phyloP scores from a whole-genome alignment of 75 land plant genomes.

The Pseudotsuga menziesii region DNA sequence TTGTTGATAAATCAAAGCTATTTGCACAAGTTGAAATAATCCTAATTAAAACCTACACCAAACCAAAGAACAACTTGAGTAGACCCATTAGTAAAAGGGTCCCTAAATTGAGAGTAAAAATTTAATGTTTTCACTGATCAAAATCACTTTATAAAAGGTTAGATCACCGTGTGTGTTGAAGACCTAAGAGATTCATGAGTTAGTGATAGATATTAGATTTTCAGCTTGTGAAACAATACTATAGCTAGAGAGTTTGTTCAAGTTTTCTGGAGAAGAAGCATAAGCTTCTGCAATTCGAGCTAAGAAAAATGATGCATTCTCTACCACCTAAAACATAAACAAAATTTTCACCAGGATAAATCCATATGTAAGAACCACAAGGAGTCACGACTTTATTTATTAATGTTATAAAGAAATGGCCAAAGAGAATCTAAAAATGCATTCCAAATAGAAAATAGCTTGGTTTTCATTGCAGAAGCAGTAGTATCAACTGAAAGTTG shows the following conservation, averaged over 20 bases:
- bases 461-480: conserved; percentile 31
- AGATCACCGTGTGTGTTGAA: conserved; percentile 33
- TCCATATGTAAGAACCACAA: not conserved
- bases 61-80: too few relatives aligned
- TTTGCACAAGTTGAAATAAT: too few relatives aligned
- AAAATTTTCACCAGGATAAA: not conserved
- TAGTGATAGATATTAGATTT: conserved; percentile 30
- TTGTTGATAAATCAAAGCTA: too few relatives aligned
- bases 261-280: conserved; percentile 34
- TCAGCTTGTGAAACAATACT: conserved; percentile 42
- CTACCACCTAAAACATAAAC: conserved; percentile 42
- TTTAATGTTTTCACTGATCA: not conserved
- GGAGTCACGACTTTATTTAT: not conserved
- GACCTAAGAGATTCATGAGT: conserved; percentile 20
- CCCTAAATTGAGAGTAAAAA: not conserved
- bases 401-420: not conserved
- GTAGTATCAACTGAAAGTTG: conserved; percentile 47
- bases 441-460: not conserved
- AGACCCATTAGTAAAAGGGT: not conserved
- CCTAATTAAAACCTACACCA: too few relatives aligned
- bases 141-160: too few relatives aligned
- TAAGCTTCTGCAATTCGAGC: conserved; percentile 38
- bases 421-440: not conserved
- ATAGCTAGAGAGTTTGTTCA: conserved; percentile 60
- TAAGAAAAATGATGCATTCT: conserved; percentile 48